These are phyloP conservation scores for Ambrosiella xylebori DNA, from an alignment of 2,329 filamentous ascomycete genomes.

Conservation along the genomic window DNA sequence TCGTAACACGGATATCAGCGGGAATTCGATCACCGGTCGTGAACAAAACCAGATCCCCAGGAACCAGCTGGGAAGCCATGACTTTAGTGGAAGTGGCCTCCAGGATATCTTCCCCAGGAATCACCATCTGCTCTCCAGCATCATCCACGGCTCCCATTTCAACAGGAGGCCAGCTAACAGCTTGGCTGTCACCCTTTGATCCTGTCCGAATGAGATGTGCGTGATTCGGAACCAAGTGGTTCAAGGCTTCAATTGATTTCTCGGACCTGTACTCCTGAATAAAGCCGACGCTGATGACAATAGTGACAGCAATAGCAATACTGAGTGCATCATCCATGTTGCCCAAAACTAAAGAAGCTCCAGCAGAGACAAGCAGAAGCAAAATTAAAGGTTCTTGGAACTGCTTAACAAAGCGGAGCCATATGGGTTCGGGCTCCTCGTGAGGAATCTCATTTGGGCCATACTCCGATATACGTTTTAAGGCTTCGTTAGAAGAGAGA, in stretches of 20 bases:
- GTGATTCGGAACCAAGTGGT: conserved; percentile 83
- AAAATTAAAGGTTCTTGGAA: conserved; percentile 93
- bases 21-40: conserved; percentile 93
- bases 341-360: conserved; percentile 73
- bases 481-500: conserved; percentile 63
- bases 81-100: conserved; percentile 69
- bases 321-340: conserved; percentile 92
- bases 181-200: conserved; percentile 19
- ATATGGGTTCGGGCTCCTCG: conserved; percentile 82
- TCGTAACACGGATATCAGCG: conserved; percentile 85
- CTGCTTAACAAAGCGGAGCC: conserved; percentile 88
- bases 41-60: conserved; percentile 83
- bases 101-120: conserved; percentile 43
- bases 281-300: conserved; percentile 90
- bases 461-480: conserved; percentile 60
- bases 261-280: conserved; percentile 96
- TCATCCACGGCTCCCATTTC: conserved; percentile 22
- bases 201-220: conserved; percentile 70
- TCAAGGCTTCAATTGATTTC: conserved; percentile 89
- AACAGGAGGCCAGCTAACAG: conserved; percentile 31
- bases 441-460: conserved; percentile 91
- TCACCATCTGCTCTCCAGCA: conserved; percentile 29
- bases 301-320: conserved; percentile 89
- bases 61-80: conserved; percentile 72
- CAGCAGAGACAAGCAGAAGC: conserved; percentile 75